Evolutionary conservation across 352 stramenopile species (phyloP), one percentile per base, ranked within the genome.

Genomic region (Phytopythium sindhum): DNA sequence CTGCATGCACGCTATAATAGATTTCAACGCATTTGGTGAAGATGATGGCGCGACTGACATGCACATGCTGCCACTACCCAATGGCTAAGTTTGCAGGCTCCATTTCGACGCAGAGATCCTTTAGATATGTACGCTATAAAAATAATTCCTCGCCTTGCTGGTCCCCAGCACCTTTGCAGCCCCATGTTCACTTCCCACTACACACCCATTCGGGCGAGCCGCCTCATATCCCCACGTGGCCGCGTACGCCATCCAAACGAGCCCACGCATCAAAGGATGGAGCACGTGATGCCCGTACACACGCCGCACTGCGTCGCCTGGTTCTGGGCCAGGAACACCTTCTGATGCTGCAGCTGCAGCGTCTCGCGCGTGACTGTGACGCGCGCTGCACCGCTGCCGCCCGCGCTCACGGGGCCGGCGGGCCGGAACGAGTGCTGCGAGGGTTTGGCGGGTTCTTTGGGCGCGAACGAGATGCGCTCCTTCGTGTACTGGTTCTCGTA

Each of bases 401-500:
- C 66, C 48, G 35, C 53, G 59, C 75, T 50, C 6, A 70, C 58
- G n/a, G 50, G 50, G 12, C 45, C 52, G 0, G 73, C 63, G 23
- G 64, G 41, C 21, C 85, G 80, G 39, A 94, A 96, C 63, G 84
- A 91, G 64, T 96, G 82, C 65, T 96, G 87, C 53, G 87, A 96
- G 12, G 87, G 87, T 65, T 94, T 96, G 47, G 87, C 85, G 0
- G 87, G 75, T 53, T 94, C 84, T 72, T 94, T 93, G 2, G 85
- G 87, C 10, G 82, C 84, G 59, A 96, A 96, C 35, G 85, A 86
- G 55, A 96, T 91, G n/a, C 87, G 84, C 60, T 96, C 85, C 44
- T 89, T 88, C 0, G 87, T 96, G 73, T 96, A 96, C 67, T 94
- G 85, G 72, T 96, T 94, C 70, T 96, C 85, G 61, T 96, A 96